Base-by-base conservation (phyloP, 345 rosid species). In the Brassica juncea region DNA sequence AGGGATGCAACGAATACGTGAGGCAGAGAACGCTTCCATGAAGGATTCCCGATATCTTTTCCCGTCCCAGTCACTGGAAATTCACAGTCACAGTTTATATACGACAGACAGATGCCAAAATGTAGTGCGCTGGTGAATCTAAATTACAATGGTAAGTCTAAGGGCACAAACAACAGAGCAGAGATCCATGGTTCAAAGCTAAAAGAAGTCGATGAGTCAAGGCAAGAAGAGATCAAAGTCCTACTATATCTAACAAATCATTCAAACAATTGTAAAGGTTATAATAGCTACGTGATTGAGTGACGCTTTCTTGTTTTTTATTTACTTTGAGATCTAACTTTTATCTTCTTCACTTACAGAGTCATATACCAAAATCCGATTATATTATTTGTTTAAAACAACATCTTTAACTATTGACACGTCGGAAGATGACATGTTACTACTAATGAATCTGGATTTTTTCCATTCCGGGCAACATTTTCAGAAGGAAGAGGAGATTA, bases 11-110 rank as follows among this genome's bases (percentile, higher is more conserved):
- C 92, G 31, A 91, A 82, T 68, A 94, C 84, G 86, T 94, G 94
- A 25, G 87, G 86, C 84, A 94, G 82, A 27, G 97, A 89, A 60
- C 84, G 92, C 84, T 84, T 90, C 99, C 99, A 92, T 31, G 90
- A 77, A 61, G 97, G 97, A 71, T 85, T 86, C 55, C 90, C 90
- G 37, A 72, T 70, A 74, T 90, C 95, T 81, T 88, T 92, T 69
- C 77, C 86, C 23, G 80, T 69, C 73, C 86, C 95, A 88, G 82
- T 80, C 58, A 63, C 97, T 90, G 82, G 62, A 79, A 4, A 58
- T 34, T 12, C 81, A 78, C 30, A 83, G 83, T 66, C 73, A 42
- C 52, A 81, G 44, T 61, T 34, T 14, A 47, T 9, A 34, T 34
- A 77, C 21, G 9, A 70, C 2, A 44, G 27, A 44, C 2, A 44